Evolutionary conservation across 306 rosid species (phyloP), one percentile per base, ranked within the genome.

Genomic region (Citrullus mucosospermus): DNA sequence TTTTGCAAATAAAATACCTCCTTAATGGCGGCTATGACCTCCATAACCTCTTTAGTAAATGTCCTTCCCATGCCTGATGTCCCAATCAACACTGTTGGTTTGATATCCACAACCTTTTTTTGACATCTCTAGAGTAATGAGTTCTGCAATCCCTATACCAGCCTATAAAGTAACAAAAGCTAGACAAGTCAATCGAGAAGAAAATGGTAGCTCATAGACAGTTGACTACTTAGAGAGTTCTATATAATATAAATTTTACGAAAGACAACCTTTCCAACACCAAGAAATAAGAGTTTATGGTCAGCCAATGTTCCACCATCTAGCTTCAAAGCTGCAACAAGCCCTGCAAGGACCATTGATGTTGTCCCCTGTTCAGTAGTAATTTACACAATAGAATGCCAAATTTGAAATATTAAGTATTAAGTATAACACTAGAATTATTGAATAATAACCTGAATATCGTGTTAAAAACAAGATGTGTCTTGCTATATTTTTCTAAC

Each of bases 81-180:
- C 85, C 98, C 98, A 62, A 94, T 88, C 83, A 94, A 82, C 79
- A 90, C 97, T 0, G 97, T 94, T 48, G 98, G 98, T 83, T 90
- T 94, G 84, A 94, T 92, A 77, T 74, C 62, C 98, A 41, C 8
- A 32, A 17, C 22, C 97, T 93, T 86, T 84, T 83, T 91, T 95
- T 11, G 97, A 89, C 22, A 83, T 83, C 86, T 95, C 96, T 28
- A 95, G 95, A 60, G 99, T 97, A 79, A 95, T 92, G 78, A 95
- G 96, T 86, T 88, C 93, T 30, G 97, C 99, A 81, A 95, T 95
- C 81, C 99, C 97, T 51, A 97, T 95, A 77, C 99, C 99, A 59
- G 97, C 99, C 99, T 95, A 90, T 75, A 80, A 25, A 77, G 80
- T 84, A 86, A 39, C 81, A 83, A 76, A 81, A 71, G 83, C 36